These are phyloP conservation scores for Ormosia emarginata DNA, from an alignment of 306 rosid species.

Conservation along the genomic window DNA sequence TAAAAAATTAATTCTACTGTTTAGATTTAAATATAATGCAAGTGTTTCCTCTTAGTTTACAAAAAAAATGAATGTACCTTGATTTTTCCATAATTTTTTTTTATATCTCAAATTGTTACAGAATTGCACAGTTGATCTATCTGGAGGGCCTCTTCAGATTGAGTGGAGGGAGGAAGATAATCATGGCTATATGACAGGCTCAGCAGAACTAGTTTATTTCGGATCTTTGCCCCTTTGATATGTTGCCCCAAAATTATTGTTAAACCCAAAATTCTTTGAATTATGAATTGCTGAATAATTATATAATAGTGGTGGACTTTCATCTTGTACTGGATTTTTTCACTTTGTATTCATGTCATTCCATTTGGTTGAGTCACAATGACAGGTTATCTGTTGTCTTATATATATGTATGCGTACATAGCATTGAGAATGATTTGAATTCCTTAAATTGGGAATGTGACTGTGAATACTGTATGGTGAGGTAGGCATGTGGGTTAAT, in stretches of 20 bases:
- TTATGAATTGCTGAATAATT: conserved; percentile 7
- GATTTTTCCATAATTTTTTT: neutral
- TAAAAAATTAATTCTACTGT: neutral
- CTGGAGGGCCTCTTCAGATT: conserved; percentile 93
- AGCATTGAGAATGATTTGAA: too few species aligned
- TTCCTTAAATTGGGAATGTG: too few species aligned
- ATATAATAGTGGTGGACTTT: neutral
- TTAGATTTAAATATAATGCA: neutral
- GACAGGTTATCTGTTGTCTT: neutral
- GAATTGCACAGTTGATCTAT: conserved; percentile 90
- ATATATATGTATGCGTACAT: too few species aligned
- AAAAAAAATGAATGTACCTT: neutral
- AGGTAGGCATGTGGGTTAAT: too few species aligned
- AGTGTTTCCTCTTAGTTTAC: neutral
- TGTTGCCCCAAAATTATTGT: neutral
- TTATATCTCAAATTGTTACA: conserved; percentile 22
- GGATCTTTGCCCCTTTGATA: conserved; percentile 68
- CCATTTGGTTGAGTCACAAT: neutral
- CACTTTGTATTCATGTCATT: neutral
- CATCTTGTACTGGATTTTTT: neutral
- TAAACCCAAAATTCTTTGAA: neutral
- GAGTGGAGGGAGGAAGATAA: conserved; percentile 91
- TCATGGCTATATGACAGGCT: conserved; percentile 85
- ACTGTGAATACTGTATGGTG: too few species aligned
- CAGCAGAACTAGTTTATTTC: conserved; percentile 71